Conservation (phyloP, 2,329 filamentous ascomycete species). For the Neocucurbitaria cava region DNA sequence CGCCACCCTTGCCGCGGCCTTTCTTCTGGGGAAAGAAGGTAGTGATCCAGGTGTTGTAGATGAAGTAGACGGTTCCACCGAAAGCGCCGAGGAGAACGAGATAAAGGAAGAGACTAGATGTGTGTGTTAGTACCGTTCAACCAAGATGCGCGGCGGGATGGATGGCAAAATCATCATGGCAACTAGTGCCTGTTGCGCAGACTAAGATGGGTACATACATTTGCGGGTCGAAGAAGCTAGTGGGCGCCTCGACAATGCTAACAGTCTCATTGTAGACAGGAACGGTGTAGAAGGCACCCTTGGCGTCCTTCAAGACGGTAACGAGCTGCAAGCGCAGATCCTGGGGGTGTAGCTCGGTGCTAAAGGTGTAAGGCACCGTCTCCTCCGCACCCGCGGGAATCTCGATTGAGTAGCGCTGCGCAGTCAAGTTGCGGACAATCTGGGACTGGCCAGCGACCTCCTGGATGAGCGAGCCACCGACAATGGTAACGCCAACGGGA, state of each 20-base stretch:
- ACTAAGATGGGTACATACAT: constrained; percentile 68
- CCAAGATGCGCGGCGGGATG: background rate
- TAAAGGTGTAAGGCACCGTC: constrained; percentile 81
- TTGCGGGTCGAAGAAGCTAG: constrained; percentile 92
- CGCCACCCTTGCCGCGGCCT: constrained; percentile 65
- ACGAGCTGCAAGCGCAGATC: constrained; percentile 81
- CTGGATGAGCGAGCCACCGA: constrained; percentile 76
- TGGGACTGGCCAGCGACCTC: constrained; percentile 60
- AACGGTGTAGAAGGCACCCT: constrained; percentile 76
- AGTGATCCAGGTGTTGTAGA: constrained; percentile 98
- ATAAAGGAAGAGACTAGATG: constrained; percentile 90
- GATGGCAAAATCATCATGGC: background rate
- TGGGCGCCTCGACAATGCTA: constrained; percentile 86
- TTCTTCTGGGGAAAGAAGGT: constrained; percentile 89
- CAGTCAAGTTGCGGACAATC: constrained; percentile 85
- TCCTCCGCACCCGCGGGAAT: constrained; percentile 79
- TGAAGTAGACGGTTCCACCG: constrained; percentile 85
- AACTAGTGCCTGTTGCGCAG: background rate
- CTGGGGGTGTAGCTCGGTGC: constrained; percentile 90
- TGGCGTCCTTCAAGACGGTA: constrained; percentile 72
- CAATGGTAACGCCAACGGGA: constrained; percentile 75
- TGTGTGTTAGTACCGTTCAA: constrained; percentile 15
- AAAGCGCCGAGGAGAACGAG: constrained; percentile 83
- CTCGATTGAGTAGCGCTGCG: constrained; percentile 73
- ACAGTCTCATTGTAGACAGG: constrained; percentile 83